These are phyloP conservation scores for Lactifluus piperatus DNA, from an alignment of 768 basidiomycete species.

Conservation along the genomic window DNA sequence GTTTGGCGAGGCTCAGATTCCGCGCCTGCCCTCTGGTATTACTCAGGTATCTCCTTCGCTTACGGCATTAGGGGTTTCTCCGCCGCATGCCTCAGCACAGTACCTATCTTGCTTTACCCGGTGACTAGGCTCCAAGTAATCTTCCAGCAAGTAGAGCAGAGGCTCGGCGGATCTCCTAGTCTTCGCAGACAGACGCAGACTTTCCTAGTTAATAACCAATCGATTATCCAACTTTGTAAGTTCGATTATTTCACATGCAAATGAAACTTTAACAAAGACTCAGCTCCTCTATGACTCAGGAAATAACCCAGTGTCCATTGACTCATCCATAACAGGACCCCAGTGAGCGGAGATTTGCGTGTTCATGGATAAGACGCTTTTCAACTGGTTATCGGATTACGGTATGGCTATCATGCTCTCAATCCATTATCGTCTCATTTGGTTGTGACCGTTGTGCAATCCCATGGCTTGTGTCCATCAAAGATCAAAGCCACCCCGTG, in stretches of 20 bases:
- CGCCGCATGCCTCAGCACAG: not conserved
- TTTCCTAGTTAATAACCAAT: not conserved
- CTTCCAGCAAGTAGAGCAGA: not conserved
- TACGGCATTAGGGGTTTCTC: not conserved
- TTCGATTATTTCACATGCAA: not conserved
- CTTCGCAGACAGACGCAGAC: not conserved
- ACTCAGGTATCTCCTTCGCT: not conserved
- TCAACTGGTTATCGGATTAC: slow-evolving; percentile 35
- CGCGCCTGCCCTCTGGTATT: not conserved
- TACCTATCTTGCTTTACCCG: not conserved
- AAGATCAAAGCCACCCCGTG: not conserved
- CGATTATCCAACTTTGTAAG: not conserved
- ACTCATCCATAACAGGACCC: slow-evolving; percentile 19
- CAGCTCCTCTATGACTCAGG: not conserved
- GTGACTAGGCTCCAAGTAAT: not conserved
- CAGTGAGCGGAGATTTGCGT: not conserved
- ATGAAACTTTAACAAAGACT: not conserved
- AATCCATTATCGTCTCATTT: not conserved
- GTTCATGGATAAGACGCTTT: slow-evolving; percentile 37
- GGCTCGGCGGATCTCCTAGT: not conserved
- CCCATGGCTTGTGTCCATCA: not conserved
- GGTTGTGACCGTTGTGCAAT: not conserved
- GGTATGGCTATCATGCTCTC: not conserved
- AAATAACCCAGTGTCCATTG: slow-evolving; percentile 2
- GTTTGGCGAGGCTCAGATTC: not conserved